A percentile compares a stretch with the other conserved stretches of the same genome.
phyloP scores from a whole-genome alignment of 2,329 filamentous ascomycete species.

The Exophiala calicioides region DNA sequence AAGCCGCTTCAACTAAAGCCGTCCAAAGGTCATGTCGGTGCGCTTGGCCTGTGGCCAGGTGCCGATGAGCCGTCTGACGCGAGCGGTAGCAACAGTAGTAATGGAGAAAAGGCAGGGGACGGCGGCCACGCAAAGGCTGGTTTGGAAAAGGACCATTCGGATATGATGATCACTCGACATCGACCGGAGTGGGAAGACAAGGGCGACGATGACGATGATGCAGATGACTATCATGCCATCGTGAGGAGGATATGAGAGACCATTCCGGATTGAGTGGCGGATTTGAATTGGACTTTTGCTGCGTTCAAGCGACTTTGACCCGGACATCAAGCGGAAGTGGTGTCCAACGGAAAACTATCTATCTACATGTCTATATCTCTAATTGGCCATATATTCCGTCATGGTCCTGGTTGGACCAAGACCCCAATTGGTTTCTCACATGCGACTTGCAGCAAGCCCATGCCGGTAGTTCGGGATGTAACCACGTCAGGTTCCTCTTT shows the following conservation, averaged over 20 bases:
- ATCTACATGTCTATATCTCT: no score
- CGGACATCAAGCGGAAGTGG: no score
- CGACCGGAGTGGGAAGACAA: constrained; percentile 18
- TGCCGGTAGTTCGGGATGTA: no score
- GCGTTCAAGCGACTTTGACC: constrained; percentile 30
- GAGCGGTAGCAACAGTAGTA: constrained; percentile 5
- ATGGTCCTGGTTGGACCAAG: no score
- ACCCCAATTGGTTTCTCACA: no score
- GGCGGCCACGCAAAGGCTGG: background rate
- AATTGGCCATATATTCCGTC: no score
- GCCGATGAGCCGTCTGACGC: constrained; percentile 4
- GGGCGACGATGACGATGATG: constrained; percentile 10
- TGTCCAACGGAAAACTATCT: no score
- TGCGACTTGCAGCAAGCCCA: no score
- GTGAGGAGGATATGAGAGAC: constrained; percentile 26
- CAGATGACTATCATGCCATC: constrained; percentile 26
- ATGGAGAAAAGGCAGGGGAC: background rate
- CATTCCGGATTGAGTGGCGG: no score
- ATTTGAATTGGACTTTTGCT: no score
- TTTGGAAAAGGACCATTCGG: constrained; percentile 1
- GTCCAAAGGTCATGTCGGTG: constrained; percentile 18
- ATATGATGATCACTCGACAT: constrained; percentile 12
- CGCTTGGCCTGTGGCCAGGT: constrained; percentile 18
- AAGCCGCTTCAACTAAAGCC: constrained; percentile 5
- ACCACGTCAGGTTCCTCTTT: no score